Conservation (phyloP, 805 yeast genomes). For the Jamesozyma piceae region DNA sequence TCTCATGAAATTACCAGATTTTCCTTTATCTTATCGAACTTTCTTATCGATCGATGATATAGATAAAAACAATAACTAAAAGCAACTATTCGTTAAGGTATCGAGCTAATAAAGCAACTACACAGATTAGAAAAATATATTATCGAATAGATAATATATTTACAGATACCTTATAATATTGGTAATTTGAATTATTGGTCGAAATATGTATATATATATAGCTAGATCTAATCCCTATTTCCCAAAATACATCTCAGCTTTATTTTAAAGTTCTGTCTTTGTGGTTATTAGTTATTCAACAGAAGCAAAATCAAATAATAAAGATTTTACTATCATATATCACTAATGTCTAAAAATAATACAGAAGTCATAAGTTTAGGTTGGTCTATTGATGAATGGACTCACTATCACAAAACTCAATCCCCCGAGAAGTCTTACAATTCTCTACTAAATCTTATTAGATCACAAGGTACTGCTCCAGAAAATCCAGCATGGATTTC, state of each 20-base stretch:
- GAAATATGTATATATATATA: too few species aligned
- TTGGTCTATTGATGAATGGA: constrained; percentile 81
- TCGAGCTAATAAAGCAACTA: neutral
- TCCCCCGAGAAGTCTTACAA: constrained; percentile 54
- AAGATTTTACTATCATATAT: neutral
- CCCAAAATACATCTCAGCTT: too few species aligned
- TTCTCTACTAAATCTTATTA: constrained; percentile 37
- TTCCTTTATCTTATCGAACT: neutral
- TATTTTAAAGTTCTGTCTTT: neutral
- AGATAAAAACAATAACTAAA: too few species aligned
- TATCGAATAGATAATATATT: too few species aligned
- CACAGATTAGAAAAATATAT: neutral
- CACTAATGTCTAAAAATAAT: constrained; percentile 2
- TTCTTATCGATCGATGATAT: neutral
- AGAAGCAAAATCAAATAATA: neutral
- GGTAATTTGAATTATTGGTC: too few species aligned
- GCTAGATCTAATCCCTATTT: neutral
- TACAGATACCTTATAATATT: too few species aligned
- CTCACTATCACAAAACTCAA: constrained; percentile 50
- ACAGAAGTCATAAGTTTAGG: constrained; percentile 39
- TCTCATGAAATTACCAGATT: too few species aligned
- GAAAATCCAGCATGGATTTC: constrained; percentile 91
- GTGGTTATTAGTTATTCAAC: neutral
- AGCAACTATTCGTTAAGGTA: too few species aligned
- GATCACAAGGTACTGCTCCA: constrained; percentile 38